These are phyloP conservation scores for Phaeosphaeriaceae sp. DNA, from an alignment of 2,329 filamentous ascomycete genomes.

Conservation along the genomic window DNA sequence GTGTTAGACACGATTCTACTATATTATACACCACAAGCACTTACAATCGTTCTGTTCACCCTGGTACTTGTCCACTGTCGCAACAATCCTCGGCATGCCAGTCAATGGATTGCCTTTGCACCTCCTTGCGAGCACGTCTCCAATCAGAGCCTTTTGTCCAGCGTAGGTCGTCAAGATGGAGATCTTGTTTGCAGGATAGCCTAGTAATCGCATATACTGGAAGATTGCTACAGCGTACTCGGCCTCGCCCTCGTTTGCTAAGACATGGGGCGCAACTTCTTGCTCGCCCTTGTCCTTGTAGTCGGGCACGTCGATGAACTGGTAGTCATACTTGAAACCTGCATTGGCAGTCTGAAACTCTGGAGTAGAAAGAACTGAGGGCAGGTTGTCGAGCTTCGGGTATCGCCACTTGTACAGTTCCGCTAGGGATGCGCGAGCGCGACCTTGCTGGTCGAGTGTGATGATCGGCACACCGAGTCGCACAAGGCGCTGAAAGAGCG, in stretches of 20 bases:
- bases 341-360: constrained; percentile 87
- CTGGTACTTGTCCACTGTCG: constrained; percentile 98
- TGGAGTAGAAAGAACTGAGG: constrained; percentile 69
- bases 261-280: constrained; percentile 91
- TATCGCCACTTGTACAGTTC: constrained; percentile 95
- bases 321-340: constrained; percentile 91
- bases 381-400: constrained; percentile 77
- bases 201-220: constrained; percentile 96
- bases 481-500: constrained; percentile 88
- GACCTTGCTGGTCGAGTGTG: constrained; percentile 90
- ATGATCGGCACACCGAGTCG: constrained; percentile 91
- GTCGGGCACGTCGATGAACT: constrained; percentile 94
- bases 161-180: constrained; percentile 93
- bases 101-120: constrained; percentile 86
- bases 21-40: constrained; percentile 45
- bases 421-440: constrained; percentile 85
- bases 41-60: constrained; percentile 98
- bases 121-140: constrained; percentile 82
- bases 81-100: constrained; percentile 85
- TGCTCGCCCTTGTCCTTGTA: constrained; percentile 90
- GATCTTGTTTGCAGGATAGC: constrained; percentile 84
- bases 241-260: constrained; percentile 95
- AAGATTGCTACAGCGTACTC: constrained; percentile 96
- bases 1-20: constrained; percentile 10
- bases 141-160: constrained; percentile 86